Evolutionary conservation across 2,329 filamentous ascomycete species (phyloP), one percentile per base, ranked within the genome.

Genomic region (Aspergillus flavus): DNA sequence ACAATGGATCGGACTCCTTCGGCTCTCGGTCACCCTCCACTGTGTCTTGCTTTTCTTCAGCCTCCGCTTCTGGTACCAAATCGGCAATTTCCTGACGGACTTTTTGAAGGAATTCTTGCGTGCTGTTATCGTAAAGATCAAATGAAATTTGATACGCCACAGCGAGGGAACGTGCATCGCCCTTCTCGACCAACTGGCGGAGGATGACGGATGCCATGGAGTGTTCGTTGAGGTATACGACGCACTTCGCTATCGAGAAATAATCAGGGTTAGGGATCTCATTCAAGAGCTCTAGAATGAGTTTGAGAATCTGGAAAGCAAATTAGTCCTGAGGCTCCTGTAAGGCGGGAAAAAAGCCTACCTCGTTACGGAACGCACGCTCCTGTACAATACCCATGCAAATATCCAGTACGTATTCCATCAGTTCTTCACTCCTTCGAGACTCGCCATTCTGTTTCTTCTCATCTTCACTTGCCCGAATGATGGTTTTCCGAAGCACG

Each of bases 311-410:
- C 82, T 95, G 66, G 12, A 21, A 52, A 32, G 12, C 46, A 7
- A 2, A 32, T 66, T 64, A 68, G 64, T 30, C 48, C 23, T 36
- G 14, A 11, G 11, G 19, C n/a, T 14, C 36, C 26, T 16, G 30
- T 34, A 11, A 28, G 36, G 28, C 54, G 56, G 21, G 19, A 43
- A 46, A 43, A 19, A n/a, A 28, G 69, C 75, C 61, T 80, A 86
- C 85, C 81, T 89, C 86, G 71, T 89, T 89, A 66, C 95, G 89
- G 73, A 98, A 87, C 55, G 89, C 89, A 59, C 94, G 88, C 81
- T 99, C 95, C 79, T 98, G 95, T 21, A 99, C 93, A 64, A 98
- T 90, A 66, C 96, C 94, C 93, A 99, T 96, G 83, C 94, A 97
- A 69, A 99, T 96, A 70, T 94, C 89, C 65, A 99, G 82, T 23